These are phyloP conservation scores for Colletotrichum cuscutae DNA, from an alignment of 2,329 filamentous ascomycete genomes.

Conservation along the genomic window DNA sequence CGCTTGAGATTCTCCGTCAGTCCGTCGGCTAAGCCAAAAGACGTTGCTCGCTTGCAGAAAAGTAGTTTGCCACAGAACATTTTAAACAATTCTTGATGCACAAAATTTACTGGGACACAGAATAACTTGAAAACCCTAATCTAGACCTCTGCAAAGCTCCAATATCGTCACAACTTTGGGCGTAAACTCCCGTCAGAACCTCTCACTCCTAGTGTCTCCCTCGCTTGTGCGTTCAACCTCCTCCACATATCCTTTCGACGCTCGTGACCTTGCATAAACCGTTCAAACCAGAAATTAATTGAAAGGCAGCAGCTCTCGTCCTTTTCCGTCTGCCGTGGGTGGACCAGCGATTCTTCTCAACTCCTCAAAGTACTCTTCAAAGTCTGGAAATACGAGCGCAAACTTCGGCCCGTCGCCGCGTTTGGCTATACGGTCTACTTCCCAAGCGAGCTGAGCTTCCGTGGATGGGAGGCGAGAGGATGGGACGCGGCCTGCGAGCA, in stretches of 20 bases:
- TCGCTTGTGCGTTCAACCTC: constrained; percentile 52
- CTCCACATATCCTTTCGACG: constrained; percentile 68
- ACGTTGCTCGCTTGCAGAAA: too few species aligned
- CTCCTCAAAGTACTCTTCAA: constrained; percentile 72
- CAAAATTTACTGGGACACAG: too few species aligned
- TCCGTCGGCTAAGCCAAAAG: too few species aligned
- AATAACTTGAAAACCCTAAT: too few species aligned
- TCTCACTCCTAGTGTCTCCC: background rate
- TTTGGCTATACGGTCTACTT: constrained; percentile 60
- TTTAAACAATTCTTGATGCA: too few species aligned
- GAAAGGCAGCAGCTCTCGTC: constrained; percentile 57
- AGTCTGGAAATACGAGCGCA: constrained; percentile 67
- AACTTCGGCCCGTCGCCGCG: constrained; percentile 69
- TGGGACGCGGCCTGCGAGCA: constrained; percentile 61
- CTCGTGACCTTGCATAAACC: constrained; percentile 65
- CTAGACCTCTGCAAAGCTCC: too few species aligned
- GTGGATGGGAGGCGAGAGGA: constrained; percentile 56
- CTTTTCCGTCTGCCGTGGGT: constrained; percentile 51
- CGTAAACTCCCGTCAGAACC: background rate
- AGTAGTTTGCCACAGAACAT: too few species aligned
- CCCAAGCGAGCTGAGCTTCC: constrained; percentile 65
- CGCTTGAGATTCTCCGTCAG: too few species aligned
- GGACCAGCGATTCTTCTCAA: constrained; percentile 61
- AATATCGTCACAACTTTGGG: background rate
- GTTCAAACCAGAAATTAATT: constrained; percentile 55